These are phyloP conservation scores for Dictyostelium intermedium DNA, from an alignment of 78 protist genomes.

Conservation along the genomic window DNA sequence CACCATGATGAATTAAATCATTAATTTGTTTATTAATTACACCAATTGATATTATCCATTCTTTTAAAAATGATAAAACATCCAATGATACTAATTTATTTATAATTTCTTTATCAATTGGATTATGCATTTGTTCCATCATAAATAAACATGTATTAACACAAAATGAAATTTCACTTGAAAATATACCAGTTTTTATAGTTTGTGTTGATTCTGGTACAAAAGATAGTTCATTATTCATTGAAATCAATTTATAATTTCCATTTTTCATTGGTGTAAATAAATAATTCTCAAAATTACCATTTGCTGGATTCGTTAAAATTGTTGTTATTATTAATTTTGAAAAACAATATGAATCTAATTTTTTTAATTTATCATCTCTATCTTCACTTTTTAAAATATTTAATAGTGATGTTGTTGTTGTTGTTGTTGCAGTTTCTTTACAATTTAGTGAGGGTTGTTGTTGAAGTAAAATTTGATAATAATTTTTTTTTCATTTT, in stretches of 20 bases:
- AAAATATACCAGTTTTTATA: background rate
- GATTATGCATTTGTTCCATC: background rate
- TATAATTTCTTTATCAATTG: background rate
- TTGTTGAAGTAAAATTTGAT: background rate
- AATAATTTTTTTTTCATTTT: background rate
- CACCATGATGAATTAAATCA: background rate
- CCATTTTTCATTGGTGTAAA: background rate
- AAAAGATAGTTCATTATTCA: background rate
- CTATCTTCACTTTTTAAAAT: background rate
- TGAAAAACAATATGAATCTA: background rate
- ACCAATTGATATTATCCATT: background rate
- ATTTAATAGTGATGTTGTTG: background rate
- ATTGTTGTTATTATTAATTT: background rate
- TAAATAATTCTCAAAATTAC: background rate
- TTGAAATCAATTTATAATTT: background rate
- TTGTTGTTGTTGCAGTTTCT: background rate
- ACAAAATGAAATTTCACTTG: background rate
- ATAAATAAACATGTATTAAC: background rate
- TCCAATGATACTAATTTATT: background rate
- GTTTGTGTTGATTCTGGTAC: background rate
- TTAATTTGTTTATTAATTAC: background rate
- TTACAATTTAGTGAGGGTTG: too few species aligned
- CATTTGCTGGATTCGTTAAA: background rate
- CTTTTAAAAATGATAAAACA: background rate
- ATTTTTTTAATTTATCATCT: background rate